phyloP scores from a whole-genome alignment of 2,329 filamentous ascomycete genomes.

The Trichoderma harzianum region DNA sequence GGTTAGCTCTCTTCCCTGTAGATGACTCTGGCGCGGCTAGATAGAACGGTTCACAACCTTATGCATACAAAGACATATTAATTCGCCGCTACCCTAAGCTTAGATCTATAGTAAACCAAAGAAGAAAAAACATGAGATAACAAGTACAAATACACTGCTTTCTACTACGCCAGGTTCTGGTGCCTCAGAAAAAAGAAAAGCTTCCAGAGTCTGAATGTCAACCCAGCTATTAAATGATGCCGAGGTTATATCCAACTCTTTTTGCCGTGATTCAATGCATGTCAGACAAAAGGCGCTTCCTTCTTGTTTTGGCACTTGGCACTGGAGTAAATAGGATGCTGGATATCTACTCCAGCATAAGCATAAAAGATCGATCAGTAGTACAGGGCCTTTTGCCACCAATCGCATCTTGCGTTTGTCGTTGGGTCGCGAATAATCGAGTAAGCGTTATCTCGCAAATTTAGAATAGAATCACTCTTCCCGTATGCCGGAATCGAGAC shows the following conservation, averaged over 20 bases:
- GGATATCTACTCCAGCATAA: not conserved
- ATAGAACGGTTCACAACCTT: not conserved
- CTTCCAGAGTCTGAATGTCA: not conserved
- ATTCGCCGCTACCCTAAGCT: not conserved
- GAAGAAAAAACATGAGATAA: not conserved
- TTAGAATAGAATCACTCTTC: not conserved
- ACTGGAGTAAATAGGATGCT: not conserved
- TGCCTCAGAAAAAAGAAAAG: not conserved
- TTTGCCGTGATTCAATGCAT: not conserved
- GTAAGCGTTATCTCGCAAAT: not conserved
- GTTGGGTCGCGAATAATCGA: not conserved
- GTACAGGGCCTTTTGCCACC: slow-evolving; percentile 16
- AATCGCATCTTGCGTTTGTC: slow-evolving; percentile 12
- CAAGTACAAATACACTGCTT: not conserved
- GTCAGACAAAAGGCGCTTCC: no score
- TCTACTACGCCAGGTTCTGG: not conserved
- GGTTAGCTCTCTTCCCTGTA: not conserved
- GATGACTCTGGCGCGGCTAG: not conserved
- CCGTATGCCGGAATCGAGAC: not conserved
- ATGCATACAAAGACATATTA: not conserved
- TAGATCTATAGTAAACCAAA: not conserved
- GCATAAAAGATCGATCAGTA: not conserved
- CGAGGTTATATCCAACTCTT: not conserved
- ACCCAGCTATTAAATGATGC: not conserved
- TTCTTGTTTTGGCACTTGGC: no score